These are phyloP conservation scores for Pythium phragmitis DNA, from an alignment of 352 stramenopile species.

Conservation along the genomic window DNA sequence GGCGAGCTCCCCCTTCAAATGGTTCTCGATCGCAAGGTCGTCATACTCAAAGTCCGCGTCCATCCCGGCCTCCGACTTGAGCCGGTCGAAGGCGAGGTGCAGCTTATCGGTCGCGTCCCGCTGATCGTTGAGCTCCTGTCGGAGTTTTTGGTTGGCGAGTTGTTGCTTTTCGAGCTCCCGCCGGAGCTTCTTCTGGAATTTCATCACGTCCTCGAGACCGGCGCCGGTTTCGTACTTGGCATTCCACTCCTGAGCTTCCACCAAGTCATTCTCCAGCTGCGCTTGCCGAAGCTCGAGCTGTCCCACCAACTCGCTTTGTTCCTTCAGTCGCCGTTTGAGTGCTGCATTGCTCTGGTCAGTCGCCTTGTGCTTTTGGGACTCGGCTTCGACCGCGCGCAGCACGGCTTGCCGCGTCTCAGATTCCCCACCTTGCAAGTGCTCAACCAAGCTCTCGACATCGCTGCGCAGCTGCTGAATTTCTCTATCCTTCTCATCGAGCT, in stretches of 20 bases:
- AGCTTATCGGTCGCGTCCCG: constrained; percentile 58
- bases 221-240: constrained; percentile 62
- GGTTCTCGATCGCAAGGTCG: constrained; percentile 48
- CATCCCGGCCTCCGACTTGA: constrained; percentile 58
- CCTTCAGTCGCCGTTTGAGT: constrained; percentile 46
- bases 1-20: constrained; percentile 56
- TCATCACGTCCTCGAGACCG: constrained; percentile 72
- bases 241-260: constrained; percentile 63
- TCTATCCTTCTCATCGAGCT: constrained; percentile 57
- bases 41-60: constrained; percentile 54
- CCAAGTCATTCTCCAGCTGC: constrained; percentile 57
- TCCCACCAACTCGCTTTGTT: constrained; percentile 46
- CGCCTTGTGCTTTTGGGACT: constrained; percentile 30
- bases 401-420: constrained; percentile 35
- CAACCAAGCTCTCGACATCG: constrained; percentile 53
- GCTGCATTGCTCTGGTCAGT: constrained; percentile 37
- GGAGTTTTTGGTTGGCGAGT: constrained; percentile 54
- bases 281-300: constrained; percentile 55
- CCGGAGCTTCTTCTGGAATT: constrained; percentile 70
- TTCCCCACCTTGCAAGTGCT: constrained; percentile 41
- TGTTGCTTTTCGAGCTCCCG: constrained; percentile 63
- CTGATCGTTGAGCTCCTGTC: constrained; percentile 57
- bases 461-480: constrained; percentile 57
- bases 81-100: constrained; percentile 51
- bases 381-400: constrained; percentile 33